phyloP scores from a whole-genome alignment of 306 rosid species.

The Cicer yamashitae region DNA sequence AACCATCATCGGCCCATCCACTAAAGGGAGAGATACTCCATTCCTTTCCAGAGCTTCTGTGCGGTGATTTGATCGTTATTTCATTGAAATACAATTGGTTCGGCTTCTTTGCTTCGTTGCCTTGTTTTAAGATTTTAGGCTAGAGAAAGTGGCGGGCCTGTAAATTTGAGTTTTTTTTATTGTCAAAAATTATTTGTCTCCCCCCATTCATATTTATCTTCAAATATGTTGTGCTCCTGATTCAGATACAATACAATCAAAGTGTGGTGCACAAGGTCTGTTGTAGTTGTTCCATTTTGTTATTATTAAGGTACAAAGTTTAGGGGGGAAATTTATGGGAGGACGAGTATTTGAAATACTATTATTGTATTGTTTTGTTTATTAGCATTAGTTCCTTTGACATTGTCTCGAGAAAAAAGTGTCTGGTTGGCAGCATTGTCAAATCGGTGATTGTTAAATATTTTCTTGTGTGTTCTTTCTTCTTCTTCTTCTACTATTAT shows the following conservation, averaged over 20 bases:
- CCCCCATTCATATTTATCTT: slow-evolving; percentile 52
- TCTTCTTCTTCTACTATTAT: background rate
- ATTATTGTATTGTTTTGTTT: slow-evolving; percentile 46
- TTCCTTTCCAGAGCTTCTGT: slow-evolving; percentile 38
- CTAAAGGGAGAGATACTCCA: slow-evolving; percentile 46
- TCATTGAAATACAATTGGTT: slow-evolving; percentile 64
- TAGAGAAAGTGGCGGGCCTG: slow-evolving; percentile 80
- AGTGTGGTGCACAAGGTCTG: slow-evolving; percentile 55
- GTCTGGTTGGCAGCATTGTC: slow-evolving; percentile 3
- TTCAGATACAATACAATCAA: slow-evolving; percentile 52
- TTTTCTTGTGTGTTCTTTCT: background rate
- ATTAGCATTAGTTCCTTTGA: slow-evolving; percentile 38
- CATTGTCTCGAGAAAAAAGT: background rate
- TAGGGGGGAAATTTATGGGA: slow-evolving; percentile 48
- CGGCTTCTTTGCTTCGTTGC: slow-evolving; percentile 70
- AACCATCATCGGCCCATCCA: slow-evolving; percentile 44
- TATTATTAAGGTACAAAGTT: slow-evolving; percentile 41
- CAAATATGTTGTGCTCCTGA: slow-evolving; percentile 52
- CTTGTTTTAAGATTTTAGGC: slow-evolving; percentile 86
- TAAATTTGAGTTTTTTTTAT: slow-evolving; percentile 59
- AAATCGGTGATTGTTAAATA: background rate
- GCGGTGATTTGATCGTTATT: slow-evolving; percentile 56
- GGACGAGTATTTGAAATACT: slow-evolving; percentile 51
- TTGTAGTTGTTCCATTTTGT: slow-evolving; percentile 54
- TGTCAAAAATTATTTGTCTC: slow-evolving; percentile 57